These are phyloP conservation scores for Amylostereum chailletii DNA, from an alignment of 1,284 basidiomycete genomes.

Conservation along the genomic window DNA sequence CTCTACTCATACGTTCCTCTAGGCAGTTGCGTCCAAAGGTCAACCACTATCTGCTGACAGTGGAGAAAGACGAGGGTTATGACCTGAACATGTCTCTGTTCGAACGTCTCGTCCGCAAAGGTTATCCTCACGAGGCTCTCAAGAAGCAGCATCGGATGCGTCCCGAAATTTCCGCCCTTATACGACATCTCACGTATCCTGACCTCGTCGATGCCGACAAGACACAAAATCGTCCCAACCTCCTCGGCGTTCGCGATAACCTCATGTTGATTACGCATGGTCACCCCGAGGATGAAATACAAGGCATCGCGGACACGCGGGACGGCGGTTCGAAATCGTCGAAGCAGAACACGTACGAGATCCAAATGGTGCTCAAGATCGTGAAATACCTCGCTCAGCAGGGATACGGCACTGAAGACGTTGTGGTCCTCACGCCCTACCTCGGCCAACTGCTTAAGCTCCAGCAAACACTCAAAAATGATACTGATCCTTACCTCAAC, in stretches of 20 bases:
- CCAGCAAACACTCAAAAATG: conserved; percentile 31
- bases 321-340: conserved; percentile 42
- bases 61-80: conserved; percentile 57
- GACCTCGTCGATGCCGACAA: conserved; percentile 45
- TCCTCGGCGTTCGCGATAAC: conserved; percentile 47
- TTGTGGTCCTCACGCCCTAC: conserved; percentile 61
- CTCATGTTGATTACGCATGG: conserved; percentile 52
- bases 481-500: conserved; percentile 50
- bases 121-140: conserved; percentile 53
- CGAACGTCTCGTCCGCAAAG: conserved; percentile 51
- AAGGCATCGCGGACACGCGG: conserved; percentile 28
- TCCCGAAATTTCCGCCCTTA: conserved; percentile 54
- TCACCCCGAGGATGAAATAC: conserved; percentile 43
- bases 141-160: conserved; percentile 58
- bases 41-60: conserved; percentile 50
- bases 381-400: conserved; percentile 57
- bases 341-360: conserved; percentile 53
- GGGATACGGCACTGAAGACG: conserved; percentile 48
- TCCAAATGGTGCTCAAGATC: conserved; percentile 54
- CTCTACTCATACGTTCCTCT: neutral
- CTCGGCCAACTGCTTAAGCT: conserved; percentile 54
- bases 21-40: conserved; percentile 67
- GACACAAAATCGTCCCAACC: conserved; percentile 37
- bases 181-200: conserved; percentile 54
- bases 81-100: conserved; percentile 60